A percentile compares a stretch with the other conserved stretches of the same genome.
These are phyloP conservation scores for Reticulascus tulasneorum DNA, from an alignment of 2,329 filamentous ascomycete genomes.

Conservation along the genomic window DNA sequence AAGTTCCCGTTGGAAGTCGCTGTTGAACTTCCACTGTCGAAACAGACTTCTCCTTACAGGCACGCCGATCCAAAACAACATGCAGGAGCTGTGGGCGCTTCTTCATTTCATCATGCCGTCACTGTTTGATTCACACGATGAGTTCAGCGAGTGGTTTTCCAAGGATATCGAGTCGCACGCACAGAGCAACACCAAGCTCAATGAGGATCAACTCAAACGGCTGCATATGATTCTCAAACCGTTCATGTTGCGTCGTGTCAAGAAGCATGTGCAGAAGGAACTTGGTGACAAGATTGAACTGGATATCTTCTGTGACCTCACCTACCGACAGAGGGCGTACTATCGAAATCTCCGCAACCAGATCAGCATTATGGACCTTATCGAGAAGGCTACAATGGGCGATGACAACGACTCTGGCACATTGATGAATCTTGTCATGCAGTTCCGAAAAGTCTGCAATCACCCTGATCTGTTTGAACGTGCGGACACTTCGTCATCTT, in stretches of 20 bases:
- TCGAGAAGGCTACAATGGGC: constrained; percentile 92
- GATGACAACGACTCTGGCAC: constrained; percentile 94
- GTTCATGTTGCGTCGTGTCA: constrained; percentile 98
- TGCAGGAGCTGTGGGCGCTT: constrained; percentile 97
- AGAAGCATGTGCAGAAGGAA: constrained; percentile 99
- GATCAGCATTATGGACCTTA: constrained; percentile 97
- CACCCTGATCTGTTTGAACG: constrained; percentile 96
- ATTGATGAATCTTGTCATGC: constrained; percentile 99
- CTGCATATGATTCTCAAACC: constrained; percentile 98
- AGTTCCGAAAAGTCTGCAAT: constrained; percentile 99
- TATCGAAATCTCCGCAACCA: constrained; percentile 92
- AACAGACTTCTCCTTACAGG: constrained; percentile 91
- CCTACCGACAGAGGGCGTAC: constrained; percentile 90
- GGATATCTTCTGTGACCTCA: constrained; percentile 94
- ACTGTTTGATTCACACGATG: constrained; percentile 89
- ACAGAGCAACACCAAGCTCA: constrained; percentile 98
- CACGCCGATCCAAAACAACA: constrained; percentile 99
- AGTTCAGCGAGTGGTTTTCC: constrained; percentile 91
- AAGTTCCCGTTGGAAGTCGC: constrained; percentile 93
- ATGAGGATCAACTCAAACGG: constrained; percentile 94
- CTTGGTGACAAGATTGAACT: constrained; percentile 97
- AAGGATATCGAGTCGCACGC: constrained; percentile 98
- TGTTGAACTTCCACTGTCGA: constrained; percentile 90
- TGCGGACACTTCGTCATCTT: constrained; percentile 83
- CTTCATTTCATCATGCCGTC: constrained; percentile 99